phyloP scores from a whole-genome alignment of 805 yeast genomes.

The Hermanozyma aechmeae region DNA sequence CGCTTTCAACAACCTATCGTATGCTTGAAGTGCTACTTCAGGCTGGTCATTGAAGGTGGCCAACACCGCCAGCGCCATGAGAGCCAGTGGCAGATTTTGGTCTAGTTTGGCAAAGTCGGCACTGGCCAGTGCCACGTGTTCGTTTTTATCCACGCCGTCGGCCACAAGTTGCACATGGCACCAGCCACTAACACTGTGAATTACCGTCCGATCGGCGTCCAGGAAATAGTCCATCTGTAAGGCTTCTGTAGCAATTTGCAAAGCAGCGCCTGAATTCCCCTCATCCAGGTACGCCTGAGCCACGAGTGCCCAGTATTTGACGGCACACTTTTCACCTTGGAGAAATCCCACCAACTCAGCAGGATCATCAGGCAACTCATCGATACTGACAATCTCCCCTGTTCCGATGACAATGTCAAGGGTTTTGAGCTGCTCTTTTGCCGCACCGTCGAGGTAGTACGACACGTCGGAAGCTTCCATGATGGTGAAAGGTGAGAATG shows the following conservation, averaged over 20 bases:
- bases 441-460: slow-evolving; percentile 25
- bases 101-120: slow-evolving; percentile 12
- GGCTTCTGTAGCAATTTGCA: slow-evolving; percentile 55
- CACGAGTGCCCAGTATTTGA: slow-evolving; percentile 76
- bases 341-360: slow-evolving; percentile 70
- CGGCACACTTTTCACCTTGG: slow-evolving; percentile 69
- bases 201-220: slow-evolving; percentile 36
- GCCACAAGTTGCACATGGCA: slow-evolving; percentile 38
- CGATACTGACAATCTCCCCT: slow-evolving; percentile 74
- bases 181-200: slow-evolving; percentile 69
- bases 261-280: slow-evolving; percentile 50
- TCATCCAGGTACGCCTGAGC: slow-evolving; percentile 72
- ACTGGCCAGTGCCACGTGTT: slow-evolving; percentile 15
- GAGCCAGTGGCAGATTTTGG: slow-evolving; percentile 30
- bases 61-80: slow-evolving; percentile 58
- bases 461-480: slow-evolving; percentile 14
- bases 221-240: slow-evolving; percentile 30
- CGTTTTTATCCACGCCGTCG: slow-evolving; percentile 16
- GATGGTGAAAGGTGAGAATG: no score
- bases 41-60: slow-evolving; percentile 48
- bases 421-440: slow-evolving; percentile 17
- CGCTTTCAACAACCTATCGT: slow-evolving; percentile 49
- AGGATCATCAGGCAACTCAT: slow-evolving; percentile 86
- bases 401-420: slow-evolving; percentile 69
- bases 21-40: slow-evolving; percentile 62